Conservation (phyloP, 1,284 basidiomycete genomes). For the Naganishia sp. region DNA sequence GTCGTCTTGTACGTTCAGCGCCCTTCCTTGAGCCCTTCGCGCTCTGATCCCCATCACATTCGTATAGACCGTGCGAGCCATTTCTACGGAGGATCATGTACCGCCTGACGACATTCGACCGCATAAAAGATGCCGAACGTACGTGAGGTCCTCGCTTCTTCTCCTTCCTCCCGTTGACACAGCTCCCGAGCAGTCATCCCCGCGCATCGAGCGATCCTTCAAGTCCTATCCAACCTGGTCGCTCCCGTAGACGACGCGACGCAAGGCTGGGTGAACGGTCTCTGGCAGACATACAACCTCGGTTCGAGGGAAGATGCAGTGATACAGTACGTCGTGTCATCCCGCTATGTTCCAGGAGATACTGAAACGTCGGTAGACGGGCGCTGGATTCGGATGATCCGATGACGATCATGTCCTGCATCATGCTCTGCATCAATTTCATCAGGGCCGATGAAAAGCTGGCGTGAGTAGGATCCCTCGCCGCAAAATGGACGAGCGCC, state of each 20-base stretch:
- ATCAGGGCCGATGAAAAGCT: constrained; percentile 1
- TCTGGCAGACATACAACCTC: constrained; percentile 39
- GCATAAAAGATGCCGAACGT: constrained; percentile 6
- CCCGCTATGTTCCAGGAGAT: not conserved
- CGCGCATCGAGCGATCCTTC: constrained; percentile 43
- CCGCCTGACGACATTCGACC: constrained; percentile 23
- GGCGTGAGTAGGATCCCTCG: no score
- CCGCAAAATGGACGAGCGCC: not conserved
- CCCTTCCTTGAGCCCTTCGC: no score
- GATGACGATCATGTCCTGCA: constrained; percentile 22
- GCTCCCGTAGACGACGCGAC: constrained; percentile 39
- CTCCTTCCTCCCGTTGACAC: no score
- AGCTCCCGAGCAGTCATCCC: constrained; percentile 37
- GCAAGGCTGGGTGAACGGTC: constrained; percentile 35
- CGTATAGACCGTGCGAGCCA: constrained; percentile 11
- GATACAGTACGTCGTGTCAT: constrained; percentile 62
- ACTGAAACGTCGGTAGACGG: constrained; percentile 45
- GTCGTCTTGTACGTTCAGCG: constrained; percentile 13
- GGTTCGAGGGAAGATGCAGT: constrained; percentile 57
- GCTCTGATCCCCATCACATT: no score
- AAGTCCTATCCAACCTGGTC: constrained; percentile 50
- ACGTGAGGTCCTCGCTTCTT: not conserved
- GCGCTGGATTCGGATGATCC: constrained; percentile 68
- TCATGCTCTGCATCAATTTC: constrained; percentile 24
- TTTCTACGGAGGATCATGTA: constrained; percentile 10